A percentile compares a stretch with the other conserved stretches of the same genome.
These are phyloP conservation scores for Aegilops speltoides DNA, from an alignment of 176 grass and related monocot species.

Conservation along the genomic window DNA sequence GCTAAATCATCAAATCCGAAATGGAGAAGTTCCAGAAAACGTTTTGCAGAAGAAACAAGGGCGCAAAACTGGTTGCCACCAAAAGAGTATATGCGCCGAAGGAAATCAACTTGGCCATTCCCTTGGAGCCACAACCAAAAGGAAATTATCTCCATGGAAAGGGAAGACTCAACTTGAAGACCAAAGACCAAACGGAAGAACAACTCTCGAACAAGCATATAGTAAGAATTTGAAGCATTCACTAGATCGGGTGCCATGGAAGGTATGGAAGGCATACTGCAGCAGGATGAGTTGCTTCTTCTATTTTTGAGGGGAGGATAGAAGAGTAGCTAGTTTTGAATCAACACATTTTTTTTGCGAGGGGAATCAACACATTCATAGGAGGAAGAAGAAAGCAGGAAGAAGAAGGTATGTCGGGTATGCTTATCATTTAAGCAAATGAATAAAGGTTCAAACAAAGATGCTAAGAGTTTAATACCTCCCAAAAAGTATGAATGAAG, in stretches of 20 bases:
- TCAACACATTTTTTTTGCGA: no score
- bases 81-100: background rate
- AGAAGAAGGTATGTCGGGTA: background rate
- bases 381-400: background rate
- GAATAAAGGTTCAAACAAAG: background rate
- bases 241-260: background rate
- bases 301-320: background rate
- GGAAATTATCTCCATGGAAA: slow-evolving; percentile 53
- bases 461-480: background rate
- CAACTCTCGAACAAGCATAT: slow-evolving; percentile 27
- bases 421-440: background rate
- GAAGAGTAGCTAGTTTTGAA: background rate
- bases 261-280: background rate
- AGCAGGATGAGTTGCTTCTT: background rate
- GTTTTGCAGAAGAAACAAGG: background rate
- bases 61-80: background rate
- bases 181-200: slow-evolving; percentile 42
- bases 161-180: slow-evolving; percentile 40
- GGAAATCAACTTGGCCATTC: slow-evolving; percentile 11
- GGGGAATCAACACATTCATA: background rate
- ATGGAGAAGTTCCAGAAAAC: background rate
- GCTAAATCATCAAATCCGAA: background rate
- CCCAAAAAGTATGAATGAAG: slow-evolving; percentile 10
- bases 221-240: background rate
- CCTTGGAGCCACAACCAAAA: slow-evolving; percentile 66